Percentiles rank a stretch among this genome's conserved stretches.
These are phyloP conservation scores for Lipomyces anomalus DNA, from an alignment of 805 yeast species.

Conservation along the genomic window DNA sequence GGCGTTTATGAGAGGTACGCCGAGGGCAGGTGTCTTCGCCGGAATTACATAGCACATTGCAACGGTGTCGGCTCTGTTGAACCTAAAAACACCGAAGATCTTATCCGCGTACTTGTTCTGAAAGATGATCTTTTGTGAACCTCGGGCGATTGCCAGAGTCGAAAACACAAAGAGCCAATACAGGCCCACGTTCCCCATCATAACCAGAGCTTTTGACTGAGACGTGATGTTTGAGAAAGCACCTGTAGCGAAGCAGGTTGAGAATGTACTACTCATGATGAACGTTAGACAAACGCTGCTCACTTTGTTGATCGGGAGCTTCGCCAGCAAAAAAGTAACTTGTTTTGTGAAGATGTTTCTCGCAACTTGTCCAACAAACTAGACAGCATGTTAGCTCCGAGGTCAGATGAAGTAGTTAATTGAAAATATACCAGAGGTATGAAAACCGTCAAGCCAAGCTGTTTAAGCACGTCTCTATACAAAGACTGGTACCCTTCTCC, in stretches of 20 bases:
- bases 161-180: constrained; percentile 68
- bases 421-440: too few relatives aligned
- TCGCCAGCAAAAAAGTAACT: constrained; percentile 52
- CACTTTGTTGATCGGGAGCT: constrained; percentile 59
- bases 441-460: constrained; percentile 79
- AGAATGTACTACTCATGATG: constrained; percentile 50
- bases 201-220: constrained; percentile 63
- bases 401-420: too few relatives aligned
- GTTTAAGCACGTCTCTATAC: constrained; percentile 77
- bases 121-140: constrained; percentile 32
- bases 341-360: constrained; percentile 64
- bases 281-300: constrained; percentile 73
- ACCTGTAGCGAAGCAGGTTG: constrained; percentile 64
- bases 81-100: constrained; percentile 46
- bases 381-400: too few relatives aligned
- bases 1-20: constrained; percentile 71
- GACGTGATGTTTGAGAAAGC: constrained; percentile 68
- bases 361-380: constrained; percentile 78
- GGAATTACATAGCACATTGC: constrained; percentile 83
- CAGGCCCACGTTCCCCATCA: constrained; percentile 75
- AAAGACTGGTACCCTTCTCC: constrained; percentile 34
- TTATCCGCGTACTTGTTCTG: constrained; percentile 17
- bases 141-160: constrained; percentile 57
- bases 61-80: constrained; percentile 64
- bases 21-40: constrained; percentile 89